phyloP scores from a whole-genome alignment of 768 basidiomycete genomes.

The Termitomyces sp. region DNA sequence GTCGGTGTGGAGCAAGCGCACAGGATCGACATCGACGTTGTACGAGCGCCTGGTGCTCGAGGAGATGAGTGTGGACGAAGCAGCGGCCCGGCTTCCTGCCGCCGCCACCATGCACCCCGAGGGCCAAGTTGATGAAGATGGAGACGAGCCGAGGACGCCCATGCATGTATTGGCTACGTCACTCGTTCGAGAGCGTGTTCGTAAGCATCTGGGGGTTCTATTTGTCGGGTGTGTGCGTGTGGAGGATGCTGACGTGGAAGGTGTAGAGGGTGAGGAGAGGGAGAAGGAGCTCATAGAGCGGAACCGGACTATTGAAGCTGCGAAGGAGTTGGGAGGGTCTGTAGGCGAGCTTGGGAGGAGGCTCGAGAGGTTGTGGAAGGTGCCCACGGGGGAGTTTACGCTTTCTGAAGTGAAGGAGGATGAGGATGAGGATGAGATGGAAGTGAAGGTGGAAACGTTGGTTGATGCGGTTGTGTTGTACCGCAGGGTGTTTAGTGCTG shows the following conservation, averaged over 20 bases:
- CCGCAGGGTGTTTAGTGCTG: slow-evolving; percentile 49
- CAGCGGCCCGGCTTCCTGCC: slow-evolving; percentile 32
- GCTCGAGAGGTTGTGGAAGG: slow-evolving; percentile 56
- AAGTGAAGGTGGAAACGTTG: slow-evolving; percentile 48
- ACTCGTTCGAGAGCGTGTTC: slow-evolving; percentile 49
- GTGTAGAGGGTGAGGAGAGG: slow-evolving; percentile 25
- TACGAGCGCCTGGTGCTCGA: slow-evolving; percentile 56
- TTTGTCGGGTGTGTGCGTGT: slow-evolving; percentile 45
- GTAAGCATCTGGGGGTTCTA: slow-evolving; percentile 45
- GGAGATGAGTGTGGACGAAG: slow-evolving; percentile 50
- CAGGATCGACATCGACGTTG: slow-evolving; percentile 19
- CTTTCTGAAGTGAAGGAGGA: slow-evolving; percentile 6
- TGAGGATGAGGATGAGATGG: slow-evolving; percentile 40
- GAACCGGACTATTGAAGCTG: slow-evolving; percentile 50
- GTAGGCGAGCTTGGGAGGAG: slow-evolving; percentile 49
- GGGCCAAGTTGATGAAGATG: not conserved
- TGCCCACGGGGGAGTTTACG: not conserved
- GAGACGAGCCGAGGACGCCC: slow-evolving; percentile 28
- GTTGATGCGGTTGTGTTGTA: slow-evolving; percentile 61
- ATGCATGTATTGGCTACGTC: slow-evolving; percentile 48
- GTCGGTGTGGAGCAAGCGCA: slow-evolving; percentile 28
- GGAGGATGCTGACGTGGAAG: slow-evolving; percentile 26
- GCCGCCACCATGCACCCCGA: no score
- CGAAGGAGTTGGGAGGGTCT: slow-evolving; percentile 59
- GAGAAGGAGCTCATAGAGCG: slow-evolving; percentile 32